phyloP scores from a whole-genome alignment of 352 stramenopile genomes.

The Pythium rishiriense region DNA sequence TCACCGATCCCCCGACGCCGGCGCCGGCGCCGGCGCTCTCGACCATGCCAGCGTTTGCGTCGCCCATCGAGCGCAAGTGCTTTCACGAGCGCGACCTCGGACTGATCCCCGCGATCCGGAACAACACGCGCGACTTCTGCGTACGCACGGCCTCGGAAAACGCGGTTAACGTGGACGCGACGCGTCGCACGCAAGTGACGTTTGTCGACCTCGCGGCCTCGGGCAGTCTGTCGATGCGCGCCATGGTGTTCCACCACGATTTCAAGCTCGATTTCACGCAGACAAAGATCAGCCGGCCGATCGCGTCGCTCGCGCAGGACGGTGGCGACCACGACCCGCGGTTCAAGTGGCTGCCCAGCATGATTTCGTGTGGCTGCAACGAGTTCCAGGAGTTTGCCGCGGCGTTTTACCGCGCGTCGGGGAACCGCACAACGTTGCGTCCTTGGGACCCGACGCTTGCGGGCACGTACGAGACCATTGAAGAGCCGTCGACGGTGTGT shows the following conservation, averaged over 20 bases:
- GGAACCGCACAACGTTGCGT: conserved; percentile 8
- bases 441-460: conserved; percentile 14
- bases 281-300: conserved; percentile 26
- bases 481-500: conserved; percentile 13
- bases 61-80: conserved; percentile 2
- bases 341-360: conserved; percentile 13
- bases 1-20: not conserved
- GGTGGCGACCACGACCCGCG: conserved; percentile 41
- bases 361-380: conserved; percentile 21
- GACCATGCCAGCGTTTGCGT: not conserved
- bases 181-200: conserved; percentile 13
- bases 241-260: conserved; percentile 41
- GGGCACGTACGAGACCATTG: not conserved
- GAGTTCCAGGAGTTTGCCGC: conserved; percentile 10
- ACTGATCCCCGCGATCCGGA: not conserved
- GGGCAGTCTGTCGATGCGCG: conserved; percentile 16
- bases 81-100: conserved; percentile 15
- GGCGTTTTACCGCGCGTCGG: not conserved
- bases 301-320: conserved; percentile 32
- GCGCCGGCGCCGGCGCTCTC: not conserved
- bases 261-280: conserved; percentile 48
- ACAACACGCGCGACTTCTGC: conserved; percentile 5
- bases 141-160: not conserved
- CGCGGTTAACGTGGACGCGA: not conserved
- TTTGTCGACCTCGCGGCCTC: conserved; percentile 28